Evolutionary conservation across 768 basidiomycete species (phyloP).

Genomic region (Xerocomellus chrysenteron): DNA sequence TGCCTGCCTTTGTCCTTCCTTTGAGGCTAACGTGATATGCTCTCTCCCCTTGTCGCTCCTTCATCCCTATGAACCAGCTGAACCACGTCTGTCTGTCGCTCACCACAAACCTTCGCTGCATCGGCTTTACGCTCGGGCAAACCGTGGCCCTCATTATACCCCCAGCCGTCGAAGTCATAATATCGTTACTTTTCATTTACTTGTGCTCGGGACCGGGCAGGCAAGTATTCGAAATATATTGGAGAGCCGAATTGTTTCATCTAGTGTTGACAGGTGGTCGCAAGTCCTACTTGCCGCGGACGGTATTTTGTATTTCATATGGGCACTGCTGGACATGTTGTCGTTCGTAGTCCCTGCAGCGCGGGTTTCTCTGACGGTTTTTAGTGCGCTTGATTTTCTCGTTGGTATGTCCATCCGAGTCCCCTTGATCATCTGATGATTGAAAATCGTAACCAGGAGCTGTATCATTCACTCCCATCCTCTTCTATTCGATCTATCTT

Average conservation of each 20-base stretch:
- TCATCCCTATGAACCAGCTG: conserved; percentile 37
- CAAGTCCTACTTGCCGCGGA: conserved; percentile 63
- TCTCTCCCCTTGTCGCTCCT: conserved; percentile 19
- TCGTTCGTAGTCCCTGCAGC: conserved; percentile 54
- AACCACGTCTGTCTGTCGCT: conserved; percentile 65
- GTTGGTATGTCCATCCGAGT: conserved; percentile 49
- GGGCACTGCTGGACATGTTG: conserved; percentile 61
- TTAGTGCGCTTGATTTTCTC: conserved; percentile 54
- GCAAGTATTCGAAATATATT: conserved; percentile 36
- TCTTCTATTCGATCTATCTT: conserved; percentile 62
- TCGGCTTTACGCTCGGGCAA: conserved; percentile 48
- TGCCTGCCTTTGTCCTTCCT: conserved; percentile 44
- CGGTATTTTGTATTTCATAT: conserved; percentile 56
- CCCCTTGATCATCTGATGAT: neutral
- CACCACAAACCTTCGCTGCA: conserved; percentile 70
- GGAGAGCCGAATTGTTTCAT: neutral
- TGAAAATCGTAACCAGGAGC: conserved; percentile 35
- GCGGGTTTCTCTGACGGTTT: conserved; percentile 44
- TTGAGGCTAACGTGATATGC: conserved; percentile 36
- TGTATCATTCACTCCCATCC: conserved; percentile 62
- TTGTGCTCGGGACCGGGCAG: conserved; percentile 47
- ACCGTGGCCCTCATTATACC: conserved; percentile 58
- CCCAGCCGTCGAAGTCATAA: conserved; percentile 59
- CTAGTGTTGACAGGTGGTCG: conserved; percentile 36
- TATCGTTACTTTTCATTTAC: conserved; percentile 52